These are phyloP conservation scores for Eucalyptus dawsonii DNA, from an alignment of 345 rosid genomes.

Conservation along the genomic window DNA sequence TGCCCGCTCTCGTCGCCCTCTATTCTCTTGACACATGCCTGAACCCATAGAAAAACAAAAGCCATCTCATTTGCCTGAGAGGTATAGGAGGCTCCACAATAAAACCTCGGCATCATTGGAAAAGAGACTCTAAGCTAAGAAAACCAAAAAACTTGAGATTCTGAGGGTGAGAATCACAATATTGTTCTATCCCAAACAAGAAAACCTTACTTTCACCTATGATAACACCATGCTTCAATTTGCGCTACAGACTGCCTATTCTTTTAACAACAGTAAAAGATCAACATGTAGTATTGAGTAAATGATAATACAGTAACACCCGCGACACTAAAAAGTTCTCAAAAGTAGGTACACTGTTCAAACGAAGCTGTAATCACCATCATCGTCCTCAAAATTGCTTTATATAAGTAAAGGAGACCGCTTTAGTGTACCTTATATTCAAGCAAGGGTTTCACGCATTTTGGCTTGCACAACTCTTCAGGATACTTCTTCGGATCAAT, in stretches of 20 bases:
- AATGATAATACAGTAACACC: background rate
- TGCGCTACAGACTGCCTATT: background rate
- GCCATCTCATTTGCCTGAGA: background rate
- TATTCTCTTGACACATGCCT: slow-evolving; percentile 93
- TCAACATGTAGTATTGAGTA: background rate
- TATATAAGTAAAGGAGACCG: background rate
- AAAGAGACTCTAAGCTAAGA: background rate
- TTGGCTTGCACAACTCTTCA: slow-evolving; percentile 60
- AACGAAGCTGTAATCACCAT: background rate
- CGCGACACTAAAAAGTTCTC: background rate
- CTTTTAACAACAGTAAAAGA: background rate
- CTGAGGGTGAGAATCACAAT: background rate
- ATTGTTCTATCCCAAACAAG: background rate
- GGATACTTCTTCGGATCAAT: slow-evolving; percentile 38
- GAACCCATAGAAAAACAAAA: background rate
- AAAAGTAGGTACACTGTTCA: background rate
- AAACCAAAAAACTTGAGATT: background rate
- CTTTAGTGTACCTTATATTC: slow-evolving; percentile 24
- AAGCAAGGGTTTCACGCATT: slow-evolving; percentile 43
- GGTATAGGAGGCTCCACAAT: background rate
- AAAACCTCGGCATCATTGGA: background rate
- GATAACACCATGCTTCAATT: background rate
- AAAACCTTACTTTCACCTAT: background rate
- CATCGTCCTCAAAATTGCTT: background rate
- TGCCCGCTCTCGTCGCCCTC: slow-evolving; percentile 67